Evolutionary conservation across 2,329 filamentous ascomycete species (phyloP).

Genomic region (Curvularia lunata): DNA sequence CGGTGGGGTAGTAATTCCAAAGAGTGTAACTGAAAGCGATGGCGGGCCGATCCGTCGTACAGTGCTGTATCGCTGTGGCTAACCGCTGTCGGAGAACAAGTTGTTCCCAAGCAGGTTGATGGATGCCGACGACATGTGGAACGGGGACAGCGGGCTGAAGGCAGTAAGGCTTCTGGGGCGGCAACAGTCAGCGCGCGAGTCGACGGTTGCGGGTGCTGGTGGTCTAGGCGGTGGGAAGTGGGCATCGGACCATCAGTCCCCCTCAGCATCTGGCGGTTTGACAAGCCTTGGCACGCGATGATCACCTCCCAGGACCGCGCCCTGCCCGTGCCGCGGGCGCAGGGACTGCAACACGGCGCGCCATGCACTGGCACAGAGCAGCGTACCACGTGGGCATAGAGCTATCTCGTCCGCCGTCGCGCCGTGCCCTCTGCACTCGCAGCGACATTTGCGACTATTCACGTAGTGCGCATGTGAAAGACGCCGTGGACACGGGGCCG

Average conservation of each 20-base stretch:
- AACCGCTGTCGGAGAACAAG: slow-evolving; percentile 48
- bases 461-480: not conserved
- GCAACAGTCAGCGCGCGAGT: slow-evolving; percentile 44
- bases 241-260: slow-evolving; percentile 17
- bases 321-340: slow-evolving; percentile 9
- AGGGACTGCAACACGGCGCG: not conserved
- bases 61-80: slow-evolving; percentile 22
- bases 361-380: not conserved
- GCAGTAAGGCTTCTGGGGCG: slow-evolving; percentile 25
- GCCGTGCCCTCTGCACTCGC: not conserved
- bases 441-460: not conserved
- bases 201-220: slow-evolving; percentile 37
- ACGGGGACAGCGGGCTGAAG: slow-evolving; percentile 26
- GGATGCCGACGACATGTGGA: slow-evolving; percentile 47
- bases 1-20: slow-evolving; percentile 36
- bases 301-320: slow-evolving; percentile 5
- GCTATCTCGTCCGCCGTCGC: not conserved
- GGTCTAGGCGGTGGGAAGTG: slow-evolving; percentile 26
- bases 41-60: slow-evolving; percentile 32
- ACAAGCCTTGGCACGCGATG: slow-evolving; percentile 23
- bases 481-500: slow-evolving; percentile 7
- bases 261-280: slow-evolving; percentile 25
- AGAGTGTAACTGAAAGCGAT: slow-evolving; percentile 30
- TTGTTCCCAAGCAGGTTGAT: slow-evolving; percentile 44
- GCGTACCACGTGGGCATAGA: not conserved